These are phyloP conservation scores for Bonia amplexicaulis DNA, from an alignment of 176 grass and related monocot species.

Conservation along the genomic window DNA sequence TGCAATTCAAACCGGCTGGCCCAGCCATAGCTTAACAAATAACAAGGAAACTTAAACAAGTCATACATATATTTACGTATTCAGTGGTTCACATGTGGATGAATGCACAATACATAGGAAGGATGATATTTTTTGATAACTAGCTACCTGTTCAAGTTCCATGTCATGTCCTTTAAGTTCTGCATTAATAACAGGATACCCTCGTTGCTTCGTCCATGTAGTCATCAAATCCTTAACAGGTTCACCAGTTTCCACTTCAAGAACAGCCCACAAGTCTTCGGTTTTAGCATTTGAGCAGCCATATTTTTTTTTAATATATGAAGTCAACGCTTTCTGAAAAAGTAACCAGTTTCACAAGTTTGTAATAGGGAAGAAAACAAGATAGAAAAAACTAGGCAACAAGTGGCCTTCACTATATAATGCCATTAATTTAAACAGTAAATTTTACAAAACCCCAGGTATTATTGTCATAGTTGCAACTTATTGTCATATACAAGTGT, in stretches of 20 bases:
- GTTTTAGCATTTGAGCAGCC: no score
- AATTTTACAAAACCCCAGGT: no score
- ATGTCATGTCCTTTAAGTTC: slow-evolving; percentile 38
- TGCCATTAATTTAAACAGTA: not conserved
- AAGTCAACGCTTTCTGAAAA: slow-evolving; percentile 70
- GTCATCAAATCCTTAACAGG: slow-evolving; percentile 49
- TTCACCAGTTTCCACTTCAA: no score
- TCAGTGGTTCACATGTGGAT: not conserved
- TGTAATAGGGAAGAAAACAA: not conserved
- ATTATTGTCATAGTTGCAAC: no score
- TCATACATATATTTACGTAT: not conserved
- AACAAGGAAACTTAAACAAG: not conserved
- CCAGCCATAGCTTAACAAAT: not conserved
- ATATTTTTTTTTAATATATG: slow-evolving; percentile 46
- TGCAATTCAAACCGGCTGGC: not conserved
- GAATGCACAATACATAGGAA: slow-evolving; percentile 17
- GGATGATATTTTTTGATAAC: not conserved
- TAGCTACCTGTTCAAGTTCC: slow-evolving; percentile 62
- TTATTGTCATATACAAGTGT: not conserved
- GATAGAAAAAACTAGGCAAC: not conserved
- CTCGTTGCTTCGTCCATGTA: slow-evolving; percentile 64
- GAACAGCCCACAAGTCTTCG: no score
- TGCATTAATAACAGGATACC: slow-evolving; percentile 44
- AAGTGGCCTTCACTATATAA: slow-evolving; percentile 5
- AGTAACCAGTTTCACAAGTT: not conserved